Evolutionary conservation across 495 filamentous ascomycete genomes (phyloP), one percentile per base, ranked within the genome.

Genomic region (Antarctomyces pellizariae): DNA sequence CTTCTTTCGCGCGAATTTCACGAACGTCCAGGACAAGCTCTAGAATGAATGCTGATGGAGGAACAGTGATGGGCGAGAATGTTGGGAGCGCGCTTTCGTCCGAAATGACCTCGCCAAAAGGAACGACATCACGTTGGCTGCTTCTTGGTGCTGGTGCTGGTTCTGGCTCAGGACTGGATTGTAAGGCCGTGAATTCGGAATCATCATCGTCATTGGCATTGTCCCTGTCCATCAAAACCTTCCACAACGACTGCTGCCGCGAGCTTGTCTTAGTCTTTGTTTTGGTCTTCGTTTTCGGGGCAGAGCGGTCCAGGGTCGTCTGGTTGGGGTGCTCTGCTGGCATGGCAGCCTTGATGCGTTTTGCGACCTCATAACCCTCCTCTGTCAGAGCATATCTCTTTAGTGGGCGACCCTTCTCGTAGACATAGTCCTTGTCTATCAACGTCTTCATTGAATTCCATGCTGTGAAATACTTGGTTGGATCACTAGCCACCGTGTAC

Each of bases 401-500:
- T 8, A 67, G 44, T 1, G 77, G 77, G 15, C 70, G 56, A 1
- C 75, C 72, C 20, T 64, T 62, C 28, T 74, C 65, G 32, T 68
- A 71, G 0, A 83, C 75, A 6, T 82, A 52, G 22, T 82, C 75
- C 45, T 83, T 82, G 15, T 67, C 52, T 2, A 68, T 37, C 15
- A 86, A 50, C 0, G 70, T 75, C 38, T 77, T 82, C 65, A 89
- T 89, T 0, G 75, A 77, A 39, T 59, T 71, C 79, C 79, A 89
- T 0, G 77, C 78, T 2, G 76, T 86, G 36, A 77, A 78, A 40
- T 59, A 75, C 36, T 65, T 74, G 3, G 53, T 69, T 2, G 71
- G 51, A 26, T 80, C 69, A 6, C 51, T 48, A 4, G 75, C 71
- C 1, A 62, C 65, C 0, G 64, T 73, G 39, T 80, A 83, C 0